phyloP scores from a whole-genome alignment of 1,139 yeast species.

The Pichia sp. region DNA sequence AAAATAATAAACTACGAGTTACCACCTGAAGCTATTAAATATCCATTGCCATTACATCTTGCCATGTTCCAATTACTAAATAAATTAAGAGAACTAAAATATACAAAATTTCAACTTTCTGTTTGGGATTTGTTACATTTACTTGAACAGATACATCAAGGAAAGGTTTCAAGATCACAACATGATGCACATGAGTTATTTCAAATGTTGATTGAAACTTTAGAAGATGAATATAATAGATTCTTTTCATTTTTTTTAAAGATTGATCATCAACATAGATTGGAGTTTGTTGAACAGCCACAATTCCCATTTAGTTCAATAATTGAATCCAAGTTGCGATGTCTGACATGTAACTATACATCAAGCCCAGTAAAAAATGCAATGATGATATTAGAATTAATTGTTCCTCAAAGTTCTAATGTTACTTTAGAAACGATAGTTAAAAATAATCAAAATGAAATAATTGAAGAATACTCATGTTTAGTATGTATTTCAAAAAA shows the following conservation, averaged over 20 bases:
- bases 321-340: conserved; percentile 58
- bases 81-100: conserved; percentile 59
- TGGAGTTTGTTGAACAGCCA: conserved; percentile 32
- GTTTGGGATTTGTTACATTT: conserved; percentile 76
- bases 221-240: conserved; percentile 57
- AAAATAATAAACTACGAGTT: conserved; percentile 22
- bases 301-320: conserved; percentile 72
- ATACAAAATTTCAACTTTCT: conserved; percentile 49
- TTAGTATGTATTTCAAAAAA: conserved; percentile 42
- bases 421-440: conserved; percentile 51
- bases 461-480: conserved; percentile 78
- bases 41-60: conserved; percentile 44
- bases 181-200: conserved; percentile 94
- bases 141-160: conserved; percentile 70
- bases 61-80: conserved; percentile 50
- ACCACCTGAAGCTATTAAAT: conserved; percentile 17
- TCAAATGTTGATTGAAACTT: conserved; percentile 71
- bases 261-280: conserved; percentile 11
- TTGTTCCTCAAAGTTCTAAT: conserved; percentile 56
- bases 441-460: conserved; percentile 55
- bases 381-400: conserved; percentile 67
- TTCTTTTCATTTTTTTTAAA: conserved; percentile 34
- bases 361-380: conserved; percentile 58
- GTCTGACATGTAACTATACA: conserved; percentile 58
- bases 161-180: conserved; percentile 73